These are phyloP conservation scores for Zoysia japonica DNA, from an alignment of 176 grass and related monocot genomes.

Conservation along the genomic window DNA sequence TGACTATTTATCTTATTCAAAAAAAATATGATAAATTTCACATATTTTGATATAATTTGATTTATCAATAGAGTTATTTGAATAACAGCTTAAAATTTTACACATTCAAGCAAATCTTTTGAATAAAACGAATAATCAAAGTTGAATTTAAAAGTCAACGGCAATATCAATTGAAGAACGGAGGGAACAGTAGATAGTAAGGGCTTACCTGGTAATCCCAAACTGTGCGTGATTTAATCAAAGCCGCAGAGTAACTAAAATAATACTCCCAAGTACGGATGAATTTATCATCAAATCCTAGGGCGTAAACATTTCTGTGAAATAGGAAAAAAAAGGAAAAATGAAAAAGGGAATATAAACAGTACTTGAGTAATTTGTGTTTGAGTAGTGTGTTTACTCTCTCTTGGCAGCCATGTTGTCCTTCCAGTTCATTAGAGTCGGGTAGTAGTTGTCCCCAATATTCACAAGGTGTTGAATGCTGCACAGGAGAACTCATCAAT, in stretches of 20 bases:
- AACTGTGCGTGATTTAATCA: constrained; percentile 72
- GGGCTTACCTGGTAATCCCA: constrained; percentile 59
- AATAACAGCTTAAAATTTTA: no score
- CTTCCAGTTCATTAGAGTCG: constrained; percentile 68
- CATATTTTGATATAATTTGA: no score
- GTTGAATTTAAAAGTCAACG: no score
- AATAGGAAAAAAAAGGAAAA: neutral
- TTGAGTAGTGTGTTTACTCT: constrained; percentile 37
- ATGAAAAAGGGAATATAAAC: neutral
- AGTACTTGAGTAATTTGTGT: neutral
- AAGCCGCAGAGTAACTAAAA: constrained; percentile 70
- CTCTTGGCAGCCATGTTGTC: constrained; percentile 58
- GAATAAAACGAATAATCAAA: no score
- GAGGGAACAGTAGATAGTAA: neutral
- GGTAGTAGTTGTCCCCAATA: constrained; percentile 72
- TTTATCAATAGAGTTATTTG: no score
- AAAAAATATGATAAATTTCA: no score
- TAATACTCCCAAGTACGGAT: constrained; percentile 77
- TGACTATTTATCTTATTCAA: no score
- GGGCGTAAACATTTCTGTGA: constrained; percentile 51
- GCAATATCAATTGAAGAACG: no score
- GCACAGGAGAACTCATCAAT: neutral
- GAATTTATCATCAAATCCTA: constrained; percentile 79
- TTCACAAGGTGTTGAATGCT: constrained; percentile 78
- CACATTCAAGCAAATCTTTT: no score